Evolutionary conservation across 2,329 filamentous ascomycete genomes (phyloP).

Genomic region (Aspergillus novoparasiticus): DNA sequence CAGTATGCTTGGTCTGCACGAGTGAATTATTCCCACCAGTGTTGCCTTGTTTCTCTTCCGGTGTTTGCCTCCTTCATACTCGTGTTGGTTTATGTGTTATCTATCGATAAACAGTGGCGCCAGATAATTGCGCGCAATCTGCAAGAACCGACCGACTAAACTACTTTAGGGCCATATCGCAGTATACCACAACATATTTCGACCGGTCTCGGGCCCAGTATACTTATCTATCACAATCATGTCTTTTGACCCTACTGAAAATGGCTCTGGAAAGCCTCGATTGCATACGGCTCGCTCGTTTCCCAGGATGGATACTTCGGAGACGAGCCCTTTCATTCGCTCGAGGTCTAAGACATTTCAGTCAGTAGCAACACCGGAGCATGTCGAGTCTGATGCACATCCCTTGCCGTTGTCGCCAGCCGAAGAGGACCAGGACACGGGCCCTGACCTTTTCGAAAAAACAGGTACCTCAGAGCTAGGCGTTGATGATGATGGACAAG

Average conservation of each 20-base stretch:
- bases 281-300: conserved; percentile 34
- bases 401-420: conserved; percentile 24
- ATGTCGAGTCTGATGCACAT: conserved; percentile 27
- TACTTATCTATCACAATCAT: conserved; percentile 20
- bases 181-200: not conserved
- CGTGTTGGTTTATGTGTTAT: not conserved
- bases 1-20: not conserved
- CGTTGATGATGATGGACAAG: conserved; percentile 32
- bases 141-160: conserved; percentile 27
- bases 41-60: not conserved
- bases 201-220: conserved; percentile 12
- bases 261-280: conserved; percentile 27
- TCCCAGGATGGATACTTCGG: conserved; percentile 35
- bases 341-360: conserved; percentile 31
- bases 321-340: conserved; percentile 25
- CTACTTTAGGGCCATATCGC: conserved; percentile 12
- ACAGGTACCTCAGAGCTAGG: conserved; percentile 36
- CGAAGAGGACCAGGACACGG: conserved; percentile 27
- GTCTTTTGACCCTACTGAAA: conserved; percentile 28
- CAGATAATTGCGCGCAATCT: not conserved
- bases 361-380: conserved; percentile 25
- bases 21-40: not conserved
- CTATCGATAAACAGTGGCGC: not conserved
- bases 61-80: not conserved
- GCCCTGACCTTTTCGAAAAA: conserved; percentile 50